phyloP scores from a whole-genome alignment of 371 early-diverging fungal species.

The Actinomortierella wolfii region DNA sequence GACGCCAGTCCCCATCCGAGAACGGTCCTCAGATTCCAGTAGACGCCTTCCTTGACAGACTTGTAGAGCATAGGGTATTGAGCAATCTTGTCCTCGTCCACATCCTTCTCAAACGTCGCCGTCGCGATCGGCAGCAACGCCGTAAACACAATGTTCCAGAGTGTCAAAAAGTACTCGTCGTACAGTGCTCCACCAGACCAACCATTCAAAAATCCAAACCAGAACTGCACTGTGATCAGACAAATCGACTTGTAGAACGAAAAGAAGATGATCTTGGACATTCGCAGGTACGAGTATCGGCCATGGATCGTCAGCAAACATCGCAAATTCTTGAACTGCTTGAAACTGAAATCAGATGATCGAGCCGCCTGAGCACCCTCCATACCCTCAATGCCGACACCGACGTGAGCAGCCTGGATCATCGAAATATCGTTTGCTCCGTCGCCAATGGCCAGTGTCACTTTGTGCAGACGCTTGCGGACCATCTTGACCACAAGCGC shows the following conservation, averaged over 20 bases:
- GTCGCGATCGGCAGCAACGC: constrained; percentile 77
- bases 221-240: constrained; percentile 71
- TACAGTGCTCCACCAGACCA: constrained; percentile 84
- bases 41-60: constrained; percentile 59
- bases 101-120: constrained; percentile 84
- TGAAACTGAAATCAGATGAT: constrained; percentile 86
- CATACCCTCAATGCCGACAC: constrained; percentile 88
- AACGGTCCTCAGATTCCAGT: constrained; percentile 61
- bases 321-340: constrained; percentile 78
- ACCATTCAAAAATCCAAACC: constrained; percentile 78
- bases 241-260: constrained; percentile 89
- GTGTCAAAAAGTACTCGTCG: constrained; percentile 74
- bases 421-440: constrained; percentile 98
- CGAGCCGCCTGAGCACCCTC: constrained; percentile 81
- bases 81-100: constrained; percentile 71
- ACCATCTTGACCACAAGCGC: constrained; percentile 85
- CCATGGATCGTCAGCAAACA: constrained; percentile 83
- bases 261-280: constrained; percentile 74
- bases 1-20: constrained; percentile 64
- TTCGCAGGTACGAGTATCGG: constrained; percentile 77
- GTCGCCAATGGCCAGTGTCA: constrained; percentile 94
- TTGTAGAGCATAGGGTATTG: constrained; percentile 83
- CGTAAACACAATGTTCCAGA: constrained; percentile 85
- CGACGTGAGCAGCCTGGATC: constrained; percentile 91
- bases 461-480: constrained; percentile 65